Evolutionary conservation across 2,329 filamentous ascomycete species (phyloP).

Genomic region (Microsporum ferrugineum): DNA sequence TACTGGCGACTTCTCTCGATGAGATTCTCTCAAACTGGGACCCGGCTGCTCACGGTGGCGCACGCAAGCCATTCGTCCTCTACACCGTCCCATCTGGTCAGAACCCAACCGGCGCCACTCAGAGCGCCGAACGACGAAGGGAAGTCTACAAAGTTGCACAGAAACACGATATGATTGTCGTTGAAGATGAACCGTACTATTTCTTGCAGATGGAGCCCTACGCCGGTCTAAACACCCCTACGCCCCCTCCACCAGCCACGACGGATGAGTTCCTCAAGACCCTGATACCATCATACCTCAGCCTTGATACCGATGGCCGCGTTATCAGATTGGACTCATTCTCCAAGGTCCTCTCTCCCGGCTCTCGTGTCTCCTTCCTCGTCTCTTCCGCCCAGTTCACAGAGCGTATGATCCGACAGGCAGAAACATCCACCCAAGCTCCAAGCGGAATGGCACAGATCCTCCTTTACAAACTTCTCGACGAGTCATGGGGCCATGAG

Average conservation of each 20-base stretch:
- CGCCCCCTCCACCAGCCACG: constrained; percentile 46
- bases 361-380: constrained; percentile 75
- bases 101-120: constrained; percentile 82
- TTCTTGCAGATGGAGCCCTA: constrained; percentile 78
- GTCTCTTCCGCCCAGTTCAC: constrained; percentile 76
- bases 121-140: constrained; percentile 53
- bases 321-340: constrained; percentile 88
- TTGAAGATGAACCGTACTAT: constrained; percentile 93
- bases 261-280: constrained; percentile 62
- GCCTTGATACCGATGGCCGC: constrained; percentile 73
- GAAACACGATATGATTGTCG: constrained; percentile 74
- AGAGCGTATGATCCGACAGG: constrained; percentile 69
- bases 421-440: constrained; percentile 73
- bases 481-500: constrained; percentile 86
- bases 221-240: constrained; percentile 41
- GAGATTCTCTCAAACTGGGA: constrained; percentile 56
- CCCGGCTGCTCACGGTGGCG: constrained; percentile 38
- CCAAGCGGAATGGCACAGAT: constrained; percentile 77
- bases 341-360: constrained; percentile 80
- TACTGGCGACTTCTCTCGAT: constrained; percentile 52
- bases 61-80: constrained; percentile 54
- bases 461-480: constrained; percentile 75
- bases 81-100: constrained; percentile 73
- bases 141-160: constrained; percentile 67
- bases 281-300: constrained; percentile 64